Evolutionary conservation across 805 yeast species (phyloP).

Genomic region (Hanseniaspora thailandica): DNA sequence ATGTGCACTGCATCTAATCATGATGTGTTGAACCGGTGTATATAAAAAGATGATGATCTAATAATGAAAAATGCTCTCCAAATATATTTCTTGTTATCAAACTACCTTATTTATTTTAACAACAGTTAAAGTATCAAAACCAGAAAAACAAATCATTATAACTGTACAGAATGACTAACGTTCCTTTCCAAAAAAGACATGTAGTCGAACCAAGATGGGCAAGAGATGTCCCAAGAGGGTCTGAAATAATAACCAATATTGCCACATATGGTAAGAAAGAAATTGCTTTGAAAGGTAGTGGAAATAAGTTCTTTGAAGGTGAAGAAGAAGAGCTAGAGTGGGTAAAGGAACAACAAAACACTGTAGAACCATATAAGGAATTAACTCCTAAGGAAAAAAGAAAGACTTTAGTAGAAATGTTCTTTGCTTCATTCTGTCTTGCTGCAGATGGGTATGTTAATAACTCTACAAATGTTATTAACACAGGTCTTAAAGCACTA

Average conservation of each 20-base stretch:
- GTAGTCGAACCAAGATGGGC: constrained; percentile 6
- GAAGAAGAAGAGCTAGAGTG: neutral
- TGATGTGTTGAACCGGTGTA: neutral
- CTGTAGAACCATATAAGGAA: neutral
- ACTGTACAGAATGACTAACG: neutral
- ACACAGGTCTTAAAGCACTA: constrained; percentile 52
- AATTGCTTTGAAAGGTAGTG: neutral
- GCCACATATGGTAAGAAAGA: constrained; percentile 6
- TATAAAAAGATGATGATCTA: neutral
- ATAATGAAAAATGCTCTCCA: no score
- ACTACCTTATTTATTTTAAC: neutral
- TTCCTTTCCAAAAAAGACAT: constrained; percentile 12
- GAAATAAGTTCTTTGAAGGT: constrained; percentile 4
- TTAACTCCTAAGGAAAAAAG: constrained; percentile 3
- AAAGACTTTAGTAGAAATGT: constrained; percentile 9
- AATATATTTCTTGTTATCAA: no score
- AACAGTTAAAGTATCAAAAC: neutral
- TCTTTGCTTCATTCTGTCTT: constrained; percentile 32
- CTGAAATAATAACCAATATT: constrained; percentile 5
- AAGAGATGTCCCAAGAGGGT: constrained; percentile 11
- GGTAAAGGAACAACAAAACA: neutral
- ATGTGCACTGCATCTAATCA: neutral
- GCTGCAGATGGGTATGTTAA: constrained; percentile 90
- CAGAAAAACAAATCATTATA: neutral
- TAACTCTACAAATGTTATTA: constrained; percentile 68